Base-by-base conservation (phyloP, 179 eudicot species). In the Sideroxylon spinosum region DNA sequence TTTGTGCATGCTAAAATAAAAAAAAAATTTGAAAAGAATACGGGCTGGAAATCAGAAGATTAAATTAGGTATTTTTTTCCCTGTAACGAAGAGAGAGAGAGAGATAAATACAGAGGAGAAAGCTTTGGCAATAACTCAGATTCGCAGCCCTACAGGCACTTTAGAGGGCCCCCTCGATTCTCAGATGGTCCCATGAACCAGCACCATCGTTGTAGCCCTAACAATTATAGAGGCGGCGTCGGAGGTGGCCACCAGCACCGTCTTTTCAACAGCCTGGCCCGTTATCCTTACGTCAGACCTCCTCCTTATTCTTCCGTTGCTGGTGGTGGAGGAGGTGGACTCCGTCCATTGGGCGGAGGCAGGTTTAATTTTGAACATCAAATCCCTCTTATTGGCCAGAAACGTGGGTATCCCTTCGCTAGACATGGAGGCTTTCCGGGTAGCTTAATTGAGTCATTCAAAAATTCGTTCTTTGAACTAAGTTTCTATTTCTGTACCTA, bases 391-490 rank as follows among this genome's bases (percentile, higher is more conserved):
- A 73, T 92, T 16, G 97, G 97, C 0, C 93, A 89, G 84, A 91
- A 91, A 78, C 90, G 98, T 63, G 90, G 86, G 52, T 87, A 84
- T 56, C 86, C 89, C 0, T 87, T 84, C 72, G 44, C 94, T 32
- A 88, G 79, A 19, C 81, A 80, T 59, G 89, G 82, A 20, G 87
- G 83, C 6, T 85, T 95, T 44, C 95, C 91, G 74, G 95, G 95
- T 92, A 87, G 12, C 25, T 20, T n/a, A 7, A 8, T 29, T 14
- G 22, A 37, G 25, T 23, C 16, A 8, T 52, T 52, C 61, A 50
- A 14, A 69, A 25, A 7, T 22, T 20, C 25, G 20, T 22, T 10
- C 65, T 61, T 61, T 61, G 26, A 22, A 20, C 65, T 61, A 61
- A 6, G 7, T n/a, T 20, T 10, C n/a, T n/a, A n/a, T n/a, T n/a